Evolutionary conservation across 179 eudicot genomes (phyloP), one percentile per base, ranked within the genome.

Genomic region (Beta corolliflora): DNA sequence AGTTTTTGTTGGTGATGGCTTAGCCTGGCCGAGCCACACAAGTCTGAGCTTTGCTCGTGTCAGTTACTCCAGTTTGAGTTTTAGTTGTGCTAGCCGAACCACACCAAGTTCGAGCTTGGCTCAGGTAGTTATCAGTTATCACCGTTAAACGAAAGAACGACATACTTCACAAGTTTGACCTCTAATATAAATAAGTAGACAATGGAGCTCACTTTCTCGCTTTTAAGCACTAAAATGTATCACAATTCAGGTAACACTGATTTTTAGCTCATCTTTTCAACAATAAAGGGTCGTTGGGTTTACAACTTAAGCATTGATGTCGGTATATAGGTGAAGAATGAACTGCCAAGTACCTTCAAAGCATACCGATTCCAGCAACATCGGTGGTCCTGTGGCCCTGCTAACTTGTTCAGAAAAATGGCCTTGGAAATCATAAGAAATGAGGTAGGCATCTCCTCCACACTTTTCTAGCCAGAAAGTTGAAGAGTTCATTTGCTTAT

Each of bases 301-400:
- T 5, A 21, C 15, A 72, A 52, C 19, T 50, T 9, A 48, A 50
- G 9, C 48, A 15, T 11, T 75, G 56, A 61, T 66, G 56, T 53
- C 54, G 63, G 18, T 54, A 9, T 8, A 71, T 63, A 92, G 95
- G 95, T 92, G 25, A 89, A 85, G 71, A 92, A 89, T 78, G 95
- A 92, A 77, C 79, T 92, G 70, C 95, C 95, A 18, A 92, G 95
- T 81, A 90, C 91, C 10, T 92, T 89, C 68, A 92, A 90, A 81
- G 93, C 95, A 44, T 92, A 85, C 67, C 86, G 95, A 55, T 89
- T 85, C 75, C 93, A 92, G 72, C 95, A 92, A 74, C 95, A 92
- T 65, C 82, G 95, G 29, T 92, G 95, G 95, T 90, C 95, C 0
- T 92, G 92, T 36, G 95, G 95, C 19, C 95, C 95, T 3, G 95